These are phyloP conservation scores for Mycocalia duriaeana DNA, from an alignment of 1,284 basidiomycete genomes.

Conservation along the genomic window DNA sequence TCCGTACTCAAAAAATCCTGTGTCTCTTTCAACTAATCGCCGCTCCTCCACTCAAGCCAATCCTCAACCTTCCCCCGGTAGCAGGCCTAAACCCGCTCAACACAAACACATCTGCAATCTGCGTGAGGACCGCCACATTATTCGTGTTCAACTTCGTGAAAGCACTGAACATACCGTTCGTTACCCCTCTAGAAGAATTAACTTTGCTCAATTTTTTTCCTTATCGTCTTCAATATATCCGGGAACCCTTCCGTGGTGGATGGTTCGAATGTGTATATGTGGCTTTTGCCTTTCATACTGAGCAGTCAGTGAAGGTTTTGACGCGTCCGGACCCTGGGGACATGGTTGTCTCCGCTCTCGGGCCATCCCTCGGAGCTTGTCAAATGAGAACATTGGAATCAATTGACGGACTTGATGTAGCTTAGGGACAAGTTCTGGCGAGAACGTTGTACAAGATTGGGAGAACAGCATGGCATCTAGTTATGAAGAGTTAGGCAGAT, in stretches of 20 bases:
- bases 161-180: conserved; percentile 70
- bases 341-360: no score
- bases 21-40: conserved; percentile 79
- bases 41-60: conserved; percentile 83
- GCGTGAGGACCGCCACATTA: conserved; percentile 61
- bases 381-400: no score
- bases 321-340: conserved; percentile 86
- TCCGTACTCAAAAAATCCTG: conserved; percentile 86
- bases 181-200: conserved; percentile 60
- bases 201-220: conserved; percentile 91
- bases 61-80: conserved; percentile 82
- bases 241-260: conserved; percentile 90
- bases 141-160: conserved; percentile 67
- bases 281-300: conserved; percentile 84
- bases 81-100: conserved; percentile 74
- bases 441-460: no score
- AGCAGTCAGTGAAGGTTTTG: conserved; percentile 94
- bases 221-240: conserved; percentile 87
- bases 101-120: conserved; percentile 73
- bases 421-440: no score
- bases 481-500: no score
- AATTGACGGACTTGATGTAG: no score
- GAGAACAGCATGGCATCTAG: no score
- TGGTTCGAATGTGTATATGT: conserved; percentile 80
- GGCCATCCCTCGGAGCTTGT: no score